phyloP scores from a whole-genome alignment of 2,329 filamentous ascomycete genomes.

The Orbilia brochopaga region DNA sequence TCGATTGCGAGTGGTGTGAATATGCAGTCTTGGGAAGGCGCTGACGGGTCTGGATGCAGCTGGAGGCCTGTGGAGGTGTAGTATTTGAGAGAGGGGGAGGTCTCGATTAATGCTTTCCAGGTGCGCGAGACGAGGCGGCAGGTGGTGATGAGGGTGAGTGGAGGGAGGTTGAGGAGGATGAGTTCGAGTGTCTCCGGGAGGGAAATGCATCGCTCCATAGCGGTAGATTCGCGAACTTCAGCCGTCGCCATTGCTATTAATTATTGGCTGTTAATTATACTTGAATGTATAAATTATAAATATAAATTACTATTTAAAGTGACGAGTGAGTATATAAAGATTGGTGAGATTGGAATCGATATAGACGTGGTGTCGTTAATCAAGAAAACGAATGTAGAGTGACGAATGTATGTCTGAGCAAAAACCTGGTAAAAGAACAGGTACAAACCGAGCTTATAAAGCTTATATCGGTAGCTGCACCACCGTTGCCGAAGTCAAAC shows the following conservation, averaged over 20 bases:
- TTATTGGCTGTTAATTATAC: too few relatives aligned
- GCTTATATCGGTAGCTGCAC: too few relatives aligned
- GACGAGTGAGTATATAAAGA: too few relatives aligned
- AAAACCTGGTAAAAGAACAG: too few relatives aligned
- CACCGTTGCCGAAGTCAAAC: too few relatives aligned
- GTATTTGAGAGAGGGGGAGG: constrained; percentile 25
- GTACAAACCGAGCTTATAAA: too few relatives aligned
- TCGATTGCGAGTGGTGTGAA: constrained; percentile 11
- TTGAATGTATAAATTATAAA: too few relatives aligned
- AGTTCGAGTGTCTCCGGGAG: constrained; percentile 17
- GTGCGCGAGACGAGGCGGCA: constrained; percentile 7
- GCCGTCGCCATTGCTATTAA: background rate
- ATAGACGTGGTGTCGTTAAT: too few relatives aligned
- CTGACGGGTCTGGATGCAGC: background rate
- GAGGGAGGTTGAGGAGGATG: constrained; percentile 16
- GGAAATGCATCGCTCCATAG: background rate
- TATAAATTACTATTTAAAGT: too few relatives aligned
- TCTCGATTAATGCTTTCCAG: constrained; percentile 18
- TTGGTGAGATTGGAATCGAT: too few relatives aligned
- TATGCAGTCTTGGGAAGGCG: background rate
- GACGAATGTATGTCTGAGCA: too few relatives aligned
- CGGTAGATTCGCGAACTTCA: background rate
- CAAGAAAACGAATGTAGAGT: too few relatives aligned
- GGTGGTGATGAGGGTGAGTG: constrained; percentile 12
- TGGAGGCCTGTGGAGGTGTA: constrained; percentile 10